Evolutionary conservation across 1,139 yeast genomes (phyloP), one percentile per base, ranked within the genome.

Genomic region (Yamadazyma buinensis): DNA sequence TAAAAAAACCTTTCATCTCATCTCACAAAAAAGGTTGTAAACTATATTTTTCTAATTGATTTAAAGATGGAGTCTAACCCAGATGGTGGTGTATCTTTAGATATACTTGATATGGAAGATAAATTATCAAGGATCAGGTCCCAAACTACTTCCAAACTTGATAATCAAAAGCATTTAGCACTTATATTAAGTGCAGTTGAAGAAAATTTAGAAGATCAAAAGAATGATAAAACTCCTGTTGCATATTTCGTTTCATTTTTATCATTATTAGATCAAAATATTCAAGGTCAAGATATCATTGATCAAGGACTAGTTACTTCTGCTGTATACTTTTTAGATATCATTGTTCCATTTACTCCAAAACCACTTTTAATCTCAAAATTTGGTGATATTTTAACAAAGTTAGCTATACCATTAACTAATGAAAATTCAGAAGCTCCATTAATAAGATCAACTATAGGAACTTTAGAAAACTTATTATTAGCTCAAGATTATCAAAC

Each of bases 201-300:
- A 57, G 96, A 87, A 48, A 86, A 85, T 47, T 72, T 92, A 35
- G 72, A 73, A 33, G 90, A 84, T 44, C 90, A 84, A 52, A 72
- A 77, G 34, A 77, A 79, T 40, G 73, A 61, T 57, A 51, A 71
- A 60, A 55, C 79, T 2, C 75, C 85, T 23, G 81, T 84, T 12
- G 83, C 90, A 3, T 92, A 92, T 57, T 81, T 88, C 51, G 81
- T 88, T 12, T 84, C 97, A 0, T 83, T 92, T 47, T 64, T 90
- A 43, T 75, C 95, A 2, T 65, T 92, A 28, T 65, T 92, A 40
- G 95, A 86, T 42, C 95, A 87, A 55, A 73, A 88, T 26, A 72
- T 85, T 33, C 52, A 49, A 26, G 69, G 72, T 14, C 81, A 77
- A 30, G 65, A 63, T 15, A 72, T 81, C 26, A 55, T 64, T 7